phyloP scores from a whole-genome alignment of 140 eudicot genomes.

The Oenanthe javanica region DNA sequence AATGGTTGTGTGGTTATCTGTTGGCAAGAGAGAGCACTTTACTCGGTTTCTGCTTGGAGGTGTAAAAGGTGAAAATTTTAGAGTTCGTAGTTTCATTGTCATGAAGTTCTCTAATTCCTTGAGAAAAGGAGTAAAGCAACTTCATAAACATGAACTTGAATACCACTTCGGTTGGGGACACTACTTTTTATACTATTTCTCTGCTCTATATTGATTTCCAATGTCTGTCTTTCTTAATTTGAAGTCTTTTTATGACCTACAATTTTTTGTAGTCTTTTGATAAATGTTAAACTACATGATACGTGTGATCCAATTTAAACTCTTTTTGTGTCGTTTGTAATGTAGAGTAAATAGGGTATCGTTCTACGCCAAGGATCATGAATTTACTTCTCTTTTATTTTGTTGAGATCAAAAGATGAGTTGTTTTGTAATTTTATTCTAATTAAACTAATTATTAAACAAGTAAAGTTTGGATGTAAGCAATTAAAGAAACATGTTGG shows the following conservation, averaged over 20 bases:
- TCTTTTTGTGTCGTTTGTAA: no score
- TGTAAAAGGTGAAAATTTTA: slow-evolving; percentile 51
- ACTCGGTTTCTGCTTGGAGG: slow-evolving; percentile 85
- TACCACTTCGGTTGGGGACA: neutral
- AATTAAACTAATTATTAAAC: no score
- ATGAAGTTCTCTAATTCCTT: neutral
- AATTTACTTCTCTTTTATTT: no score
- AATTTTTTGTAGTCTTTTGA: no score
- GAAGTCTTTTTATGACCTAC: neutral
- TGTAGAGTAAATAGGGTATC: no score
- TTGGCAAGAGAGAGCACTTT: slow-evolving; percentile 94
- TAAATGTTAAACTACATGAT: no score
- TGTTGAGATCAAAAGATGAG: no score
- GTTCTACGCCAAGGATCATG: no score
- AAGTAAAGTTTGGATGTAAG: no score
- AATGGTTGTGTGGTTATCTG: slow-evolving; percentile 85
- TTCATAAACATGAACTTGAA: slow-evolving; percentile 3
- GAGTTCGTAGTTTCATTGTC: neutral
- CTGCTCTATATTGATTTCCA: neutral
- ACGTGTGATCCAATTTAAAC: no score
- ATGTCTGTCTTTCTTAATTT: neutral
- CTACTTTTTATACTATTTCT: neutral
- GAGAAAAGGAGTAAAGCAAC: neutral
- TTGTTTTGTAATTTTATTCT: no score
- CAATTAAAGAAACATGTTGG: no score